Evolutionary conservation across 768 basidiomycete genomes (phyloP), one percentile per base, ranked within the genome.

Genomic region (Suillus occidentalis): DNA sequence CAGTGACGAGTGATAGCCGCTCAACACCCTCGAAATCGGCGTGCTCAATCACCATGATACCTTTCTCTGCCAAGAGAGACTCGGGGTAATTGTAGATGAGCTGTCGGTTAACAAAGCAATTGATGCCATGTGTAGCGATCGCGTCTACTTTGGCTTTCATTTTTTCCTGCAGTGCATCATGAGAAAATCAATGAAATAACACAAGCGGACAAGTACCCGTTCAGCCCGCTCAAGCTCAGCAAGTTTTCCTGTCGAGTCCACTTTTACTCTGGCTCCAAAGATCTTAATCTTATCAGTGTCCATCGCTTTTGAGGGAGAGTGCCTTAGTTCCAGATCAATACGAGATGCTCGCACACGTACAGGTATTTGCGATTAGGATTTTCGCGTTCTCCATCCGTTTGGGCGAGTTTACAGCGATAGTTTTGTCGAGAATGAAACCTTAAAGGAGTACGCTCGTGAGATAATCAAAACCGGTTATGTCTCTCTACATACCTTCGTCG

Each of bases 251-350:
- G 97, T 97, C 55, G 92, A 85, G 71, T 98, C 97, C 7, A 99
- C 97, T 79, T 95, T 94, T 67, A 99, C 89, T 43, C 95, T 86
- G 0, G 97, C 97, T 52, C 97, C 97, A 67, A 99, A 99, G 66
- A 99, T 91, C 80, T 99, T 99, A 83, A 99, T 97, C 78, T 99
- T 99, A 80, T 99, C 97, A 34, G 97, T 99, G 79, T 99, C 97
- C 97, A 99, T 99, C 4, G 97, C 95, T 96, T 68, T 13, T 49
- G 7, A 64, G 57, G 13, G 22, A 58, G 16, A 9, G 14, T 43
- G 57, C 61, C 10, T 50, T n/a, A 64, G 20, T 16, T 40, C 18
- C 18, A 31, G 25, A 22, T 57, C 34, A 2, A 14, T 34, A 40
- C 12, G 9, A 37, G 40, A 22, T 31, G 12, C 40, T 12, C 36